Evolutionary conservation across 2,329 filamentous ascomycete genomes (phyloP), one percentile per base, ranked within the genome.

Genomic region (Purpureocillium takamizusanense): DNA sequence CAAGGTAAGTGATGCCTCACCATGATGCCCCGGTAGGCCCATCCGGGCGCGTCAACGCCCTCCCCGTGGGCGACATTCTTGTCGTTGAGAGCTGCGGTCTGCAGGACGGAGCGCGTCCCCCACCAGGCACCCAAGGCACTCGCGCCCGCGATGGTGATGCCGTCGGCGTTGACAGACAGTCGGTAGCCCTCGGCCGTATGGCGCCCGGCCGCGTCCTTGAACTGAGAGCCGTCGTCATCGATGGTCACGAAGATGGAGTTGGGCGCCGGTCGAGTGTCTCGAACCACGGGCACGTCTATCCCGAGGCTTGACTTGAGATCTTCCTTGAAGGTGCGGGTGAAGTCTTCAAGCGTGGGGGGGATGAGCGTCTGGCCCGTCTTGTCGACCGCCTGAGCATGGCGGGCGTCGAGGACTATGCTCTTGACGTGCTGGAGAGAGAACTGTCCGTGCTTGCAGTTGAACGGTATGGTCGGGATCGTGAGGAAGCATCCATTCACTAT

Each of bases 61-160:
- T 25, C 21, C 6, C 21, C 21, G 10, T 6, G 10, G 6, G 21
- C 21, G 10, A 25, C 21, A 10, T 41, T 43, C 16, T 41, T 43
- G 36, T 31, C 46, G 3, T 53, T 52, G 25, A 75, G 51, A 17
- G 68, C 42, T 3, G 67, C 62, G 45, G 67, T 69, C 36, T 78
- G 74, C 6, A 78, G 48, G 11, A 78, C 44, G 2, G 72, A 70
- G 27, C 74, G 62, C 0, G 74, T 76, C 32, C 66, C 74, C 74
- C 74, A 78, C 69, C 70, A 78, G 32, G 63, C 67, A 11, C 74
- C 74, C 3, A 75, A 58, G 1, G 73, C 65, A 36, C 71, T 73
- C 6, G 72, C 70, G 2, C 73, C 74, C 4, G 57, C 57, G 45
- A 78, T 67, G 7, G 53, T 59, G 10, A 76, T 54, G 3, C 65